phyloP scores from a whole-genome alignment of 2,329 filamentous ascomycete species.

The Zasmidium citrigriseum region DNA sequence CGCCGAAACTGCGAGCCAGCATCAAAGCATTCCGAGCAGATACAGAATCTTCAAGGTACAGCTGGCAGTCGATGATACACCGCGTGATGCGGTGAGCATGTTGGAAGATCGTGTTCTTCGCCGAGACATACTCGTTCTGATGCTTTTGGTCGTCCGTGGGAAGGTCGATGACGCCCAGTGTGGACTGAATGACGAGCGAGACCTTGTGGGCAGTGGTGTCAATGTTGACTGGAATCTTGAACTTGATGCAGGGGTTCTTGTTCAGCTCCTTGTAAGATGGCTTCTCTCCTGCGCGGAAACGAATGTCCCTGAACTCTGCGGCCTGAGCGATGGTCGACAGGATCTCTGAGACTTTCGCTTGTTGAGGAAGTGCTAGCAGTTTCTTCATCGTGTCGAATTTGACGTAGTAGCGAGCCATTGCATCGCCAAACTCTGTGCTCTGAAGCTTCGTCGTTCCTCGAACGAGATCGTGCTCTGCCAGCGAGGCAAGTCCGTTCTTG shows the following conservation, averaged over 20 bases:
- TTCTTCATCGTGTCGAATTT: conserved; percentile 77
- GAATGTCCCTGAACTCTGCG: conserved; percentile 70
- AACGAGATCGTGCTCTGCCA: conserved; percentile 63
- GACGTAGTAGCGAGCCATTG: conserved; percentile 82
- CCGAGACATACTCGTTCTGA: conserved; percentile 58
- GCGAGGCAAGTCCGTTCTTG: conserved; percentile 64
- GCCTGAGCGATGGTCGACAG: conserved; percentile 67
- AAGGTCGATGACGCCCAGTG: conserved; percentile 67
- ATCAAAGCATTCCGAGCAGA: conserved; percentile 71
- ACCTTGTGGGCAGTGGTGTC: conserved; percentile 71
- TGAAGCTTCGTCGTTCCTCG: conserved; percentile 51
- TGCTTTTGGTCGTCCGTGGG: conserved; percentile 60
- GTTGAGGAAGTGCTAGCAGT: conserved; percentile 63
- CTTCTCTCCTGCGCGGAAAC: conserved; percentile 71
- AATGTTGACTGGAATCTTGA: conserved; percentile 69
- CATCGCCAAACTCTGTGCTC: conserved; percentile 72
- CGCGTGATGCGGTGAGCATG: conserved; percentile 69
- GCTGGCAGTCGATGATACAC: conserved; percentile 75
- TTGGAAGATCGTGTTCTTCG: conserved; percentile 66
- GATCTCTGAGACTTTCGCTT: conserved; percentile 65
- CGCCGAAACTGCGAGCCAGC: conserved; percentile 73
- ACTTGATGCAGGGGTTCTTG: conserved; percentile 66
- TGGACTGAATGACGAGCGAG: conserved; percentile 73
- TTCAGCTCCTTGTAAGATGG: conserved; percentile 71
- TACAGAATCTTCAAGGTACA: conserved; percentile 63